Percentiles rank a stretch among this genome's conserved stretches.
Evolutionary conservation across 805 yeast genomes (phyloP).

Genomic region (Candida koratica): DNA sequence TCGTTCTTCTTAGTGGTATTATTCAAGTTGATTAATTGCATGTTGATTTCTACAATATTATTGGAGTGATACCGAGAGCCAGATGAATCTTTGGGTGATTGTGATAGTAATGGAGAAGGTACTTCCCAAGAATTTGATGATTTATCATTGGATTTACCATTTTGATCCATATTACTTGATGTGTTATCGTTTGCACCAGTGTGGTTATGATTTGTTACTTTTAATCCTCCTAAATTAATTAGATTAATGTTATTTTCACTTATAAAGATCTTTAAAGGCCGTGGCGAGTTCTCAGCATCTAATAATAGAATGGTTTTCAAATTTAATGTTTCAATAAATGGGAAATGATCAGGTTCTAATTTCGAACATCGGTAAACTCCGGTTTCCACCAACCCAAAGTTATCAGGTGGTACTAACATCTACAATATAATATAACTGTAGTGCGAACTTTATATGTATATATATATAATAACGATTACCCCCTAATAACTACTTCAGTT

Average conservation of each 20-base stretch:
- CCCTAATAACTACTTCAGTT: constrained; percentile 53
- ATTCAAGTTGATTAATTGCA: constrained; percentile 19
- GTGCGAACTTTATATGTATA: background rate
- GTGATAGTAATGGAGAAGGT: constrained; percentile 8
- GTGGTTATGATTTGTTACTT: constrained; percentile 35
- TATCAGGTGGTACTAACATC: constrained; percentile 91
- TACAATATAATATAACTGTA: background rate
- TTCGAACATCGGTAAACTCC: constrained; percentile 79
- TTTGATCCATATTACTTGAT: constrained; percentile 17
- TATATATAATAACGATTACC: constrained; percentile 21
- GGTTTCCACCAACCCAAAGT: constrained; percentile 86
- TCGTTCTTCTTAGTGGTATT: constrained; percentile 35
- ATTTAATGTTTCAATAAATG: constrained; percentile 71
- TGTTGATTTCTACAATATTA: constrained; percentile 8
- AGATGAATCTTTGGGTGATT: background rate
- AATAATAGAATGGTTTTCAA: constrained; percentile 67
- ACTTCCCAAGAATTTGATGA: background rate
- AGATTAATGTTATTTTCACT: constrained; percentile 52
- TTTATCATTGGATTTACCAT: constrained; percentile 11
- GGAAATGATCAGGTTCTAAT: constrained; percentile 68
- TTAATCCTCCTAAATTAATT: constrained; percentile 42
- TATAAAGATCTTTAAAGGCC: constrained; percentile 63
- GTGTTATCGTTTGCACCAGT: constrained; percentile 19
- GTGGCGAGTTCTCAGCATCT: constrained; percentile 82
- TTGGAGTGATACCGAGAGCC: background rate